A percentile compares a stretch with the other conserved stretches of the same genome.
Conservation (phyloP, 1,139 yeast genomes). For the Saccharomyces hybrid region DNA sequence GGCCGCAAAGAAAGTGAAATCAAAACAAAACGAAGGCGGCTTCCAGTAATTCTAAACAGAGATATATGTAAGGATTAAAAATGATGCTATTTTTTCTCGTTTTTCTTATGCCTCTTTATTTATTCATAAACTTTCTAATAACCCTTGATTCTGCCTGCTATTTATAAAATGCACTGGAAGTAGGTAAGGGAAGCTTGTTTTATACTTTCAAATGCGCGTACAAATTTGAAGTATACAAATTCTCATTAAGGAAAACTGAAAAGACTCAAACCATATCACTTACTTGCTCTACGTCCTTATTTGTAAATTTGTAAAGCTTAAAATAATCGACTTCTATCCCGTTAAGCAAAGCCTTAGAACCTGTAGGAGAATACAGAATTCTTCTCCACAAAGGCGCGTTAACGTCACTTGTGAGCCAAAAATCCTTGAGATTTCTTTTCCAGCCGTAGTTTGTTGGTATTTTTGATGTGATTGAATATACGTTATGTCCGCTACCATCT, state of each 20-base stretch:
- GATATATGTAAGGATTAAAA: background rate
- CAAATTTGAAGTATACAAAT: background rate
- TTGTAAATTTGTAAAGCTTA: constrained; percentile 47
- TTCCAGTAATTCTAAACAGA: constrained; percentile 49
- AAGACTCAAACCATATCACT: constrained; percentile 4
- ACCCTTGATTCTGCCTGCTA: background rate
- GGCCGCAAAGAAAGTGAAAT: background rate
- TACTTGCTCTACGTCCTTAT: constrained; percentile 3
- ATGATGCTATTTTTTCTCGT: background rate
- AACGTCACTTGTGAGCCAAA: constrained; percentile 49
- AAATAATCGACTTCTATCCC: constrained; percentile 58
- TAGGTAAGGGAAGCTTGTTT: background rate
- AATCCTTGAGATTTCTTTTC: constrained; percentile 53
- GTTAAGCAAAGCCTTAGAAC: constrained; percentile 54
- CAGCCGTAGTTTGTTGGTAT: constrained; percentile 53
- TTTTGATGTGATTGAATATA: background rate
- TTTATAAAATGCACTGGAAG: background rate
- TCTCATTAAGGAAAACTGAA: background rate
- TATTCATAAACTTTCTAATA: background rate
- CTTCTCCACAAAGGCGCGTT: constrained; percentile 38
- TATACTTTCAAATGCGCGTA: background rate
- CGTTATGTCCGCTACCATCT: background rate
- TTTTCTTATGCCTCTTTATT: background rate
- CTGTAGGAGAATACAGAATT: constrained; percentile 46
- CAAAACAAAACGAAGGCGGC: constrained; percentile 37